Base-by-base conservation (phyloP, 768 basidiomycete species). In the Mycena chlorophos region DNA sequence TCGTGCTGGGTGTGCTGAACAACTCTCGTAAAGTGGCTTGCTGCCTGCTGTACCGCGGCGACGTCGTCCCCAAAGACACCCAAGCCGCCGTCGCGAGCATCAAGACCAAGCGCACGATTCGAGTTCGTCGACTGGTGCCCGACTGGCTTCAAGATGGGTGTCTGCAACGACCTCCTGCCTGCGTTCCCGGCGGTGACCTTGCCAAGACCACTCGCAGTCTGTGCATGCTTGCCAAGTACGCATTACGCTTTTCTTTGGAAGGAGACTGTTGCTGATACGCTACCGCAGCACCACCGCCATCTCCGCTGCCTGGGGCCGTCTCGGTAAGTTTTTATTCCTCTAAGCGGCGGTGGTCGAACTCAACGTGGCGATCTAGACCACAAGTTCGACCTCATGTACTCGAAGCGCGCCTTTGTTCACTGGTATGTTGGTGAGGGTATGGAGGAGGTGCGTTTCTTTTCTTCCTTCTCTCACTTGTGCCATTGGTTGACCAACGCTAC, bases 391-490 rank as follows among this genome's bases (percentile, higher is more conserved):
- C 84, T 98, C 65, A 86, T 98, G 74, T 98, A 96, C 80, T 95
- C 94, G 58, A 97, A 92, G 73, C 90, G 91, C 71, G 91, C 91
- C 46, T 92, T 92, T 61, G 88, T 90, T 23, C 88, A 91, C 71
- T 90, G 93, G 94, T 96, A 95, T 68, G 95, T 97, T 60, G 95
- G 95, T 69, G 95, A 98, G 76, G 96, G 96, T 79, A 98, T 98
- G 96, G 96, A 98, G 71, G 96, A 98, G 80, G 83, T 78, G 58
- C 28, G 71, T 61, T n/a, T n/a, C n/a, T n/a, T n/a, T n/a, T n/a
- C n/a, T n/a, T n/a, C 8, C 6, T 39, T n/a, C 5, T 28, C 20
- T 13, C 30, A n/a, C 27, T 22, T 23, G 14, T 22, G 29, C 14
- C 22, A 2, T 27, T 29, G 16, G 16, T 23, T 3, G 49, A 48